Conservation (phyloP, 2,329 filamentous ascomycete genomes). For the Gremmenia infestans region DNA sequence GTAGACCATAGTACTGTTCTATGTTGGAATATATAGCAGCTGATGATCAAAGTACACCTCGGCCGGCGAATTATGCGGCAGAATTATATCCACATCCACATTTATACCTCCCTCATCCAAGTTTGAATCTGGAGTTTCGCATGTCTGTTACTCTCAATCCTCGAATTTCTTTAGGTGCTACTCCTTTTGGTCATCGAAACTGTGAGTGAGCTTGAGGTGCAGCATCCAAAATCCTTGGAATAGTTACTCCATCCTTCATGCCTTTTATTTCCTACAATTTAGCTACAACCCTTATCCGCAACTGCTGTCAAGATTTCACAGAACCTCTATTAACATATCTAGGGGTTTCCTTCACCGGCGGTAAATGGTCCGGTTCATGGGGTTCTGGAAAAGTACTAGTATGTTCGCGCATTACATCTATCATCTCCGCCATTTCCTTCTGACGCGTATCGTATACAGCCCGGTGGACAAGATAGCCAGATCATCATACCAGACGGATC, state of each 20-base stretch:
- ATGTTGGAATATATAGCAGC: not conserved
- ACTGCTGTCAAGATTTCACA: not conserved
- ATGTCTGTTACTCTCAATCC: constrained; percentile 43
- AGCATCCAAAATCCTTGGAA: no score
- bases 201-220: constrained; percentile 25
- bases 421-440: not conserved
- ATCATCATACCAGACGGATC: constrained; percentile 29
- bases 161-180: constrained; percentile 39
- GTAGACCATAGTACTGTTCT: not conserved
- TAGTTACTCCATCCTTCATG: not conserved
- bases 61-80: constrained; percentile 6
- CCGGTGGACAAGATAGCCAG: constrained; percentile 35
- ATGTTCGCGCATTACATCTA: not conserved
- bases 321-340: not conserved
- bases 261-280: not conserved
- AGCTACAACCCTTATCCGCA: not conserved
- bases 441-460: constrained; percentile 14
- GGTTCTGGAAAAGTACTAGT: constrained; percentile 43
- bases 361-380: constrained; percentile 45
- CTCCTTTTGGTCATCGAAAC: constrained; percentile 40
- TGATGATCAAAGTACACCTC: constrained; percentile 14
- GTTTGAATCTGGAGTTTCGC: constrained; percentile 45
- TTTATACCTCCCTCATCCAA: constrained; percentile 41
- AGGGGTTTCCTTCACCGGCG: constrained; percentile 41
- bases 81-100: constrained; percentile 32